Conservation (phyloP, 2,329 filamentous ascomycete species). For the Fusarium sublunatum region DNA sequence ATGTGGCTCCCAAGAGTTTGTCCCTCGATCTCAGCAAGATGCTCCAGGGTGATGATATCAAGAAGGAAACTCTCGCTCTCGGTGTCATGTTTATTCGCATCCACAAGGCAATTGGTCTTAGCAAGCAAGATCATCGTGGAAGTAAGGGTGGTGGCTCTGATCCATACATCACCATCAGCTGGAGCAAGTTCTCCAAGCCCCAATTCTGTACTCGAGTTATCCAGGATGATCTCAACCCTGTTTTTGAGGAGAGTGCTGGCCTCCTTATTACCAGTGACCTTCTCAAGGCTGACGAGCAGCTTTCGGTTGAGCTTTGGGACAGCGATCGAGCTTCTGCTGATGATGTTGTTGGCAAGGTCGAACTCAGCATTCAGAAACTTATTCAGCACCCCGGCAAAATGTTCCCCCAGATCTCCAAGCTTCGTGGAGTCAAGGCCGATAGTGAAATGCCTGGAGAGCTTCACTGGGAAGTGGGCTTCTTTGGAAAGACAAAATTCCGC, state of each 20-base stretch:
- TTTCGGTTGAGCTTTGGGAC: constrained; percentile 96
- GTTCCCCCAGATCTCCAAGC: constrained; percentile 87
- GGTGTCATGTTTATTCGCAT: constrained; percentile 95
- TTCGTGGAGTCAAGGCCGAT: constrained; percentile 84
- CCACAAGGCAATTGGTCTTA: constrained; percentile 85
- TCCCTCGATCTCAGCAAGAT: constrained; percentile 91
- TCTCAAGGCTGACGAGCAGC: constrained; percentile 91
- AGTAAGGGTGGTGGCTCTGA: constrained; percentile 90
- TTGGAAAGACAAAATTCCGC: constrained; percentile 89
- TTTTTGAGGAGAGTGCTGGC: constrained; percentile 90
- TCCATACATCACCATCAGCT: constrained; percentile 93
- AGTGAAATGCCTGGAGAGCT: constrained; percentile 92
- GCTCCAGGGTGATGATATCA: constrained; percentile 89
- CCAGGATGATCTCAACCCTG: constrained; percentile 90
- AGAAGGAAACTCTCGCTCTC: constrained; percentile 87
- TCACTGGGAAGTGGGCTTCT: constrained; percentile 96
- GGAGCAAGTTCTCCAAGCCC: constrained; percentile 96
- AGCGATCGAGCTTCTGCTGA: constrained; percentile 92
- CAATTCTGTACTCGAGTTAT: constrained; percentile 98
- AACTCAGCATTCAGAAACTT: constrained; percentile 92
- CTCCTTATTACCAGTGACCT: constrained; percentile 88
- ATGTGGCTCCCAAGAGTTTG: constrained; percentile 94
- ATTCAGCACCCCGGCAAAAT: constrained; percentile 92
- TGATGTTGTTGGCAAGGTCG: constrained; percentile 94
- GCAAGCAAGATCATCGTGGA: constrained; percentile 88